Base-by-base conservation (phyloP, 1,284 basidiomycete species). In the Singerocomus inundabilis region DNA sequence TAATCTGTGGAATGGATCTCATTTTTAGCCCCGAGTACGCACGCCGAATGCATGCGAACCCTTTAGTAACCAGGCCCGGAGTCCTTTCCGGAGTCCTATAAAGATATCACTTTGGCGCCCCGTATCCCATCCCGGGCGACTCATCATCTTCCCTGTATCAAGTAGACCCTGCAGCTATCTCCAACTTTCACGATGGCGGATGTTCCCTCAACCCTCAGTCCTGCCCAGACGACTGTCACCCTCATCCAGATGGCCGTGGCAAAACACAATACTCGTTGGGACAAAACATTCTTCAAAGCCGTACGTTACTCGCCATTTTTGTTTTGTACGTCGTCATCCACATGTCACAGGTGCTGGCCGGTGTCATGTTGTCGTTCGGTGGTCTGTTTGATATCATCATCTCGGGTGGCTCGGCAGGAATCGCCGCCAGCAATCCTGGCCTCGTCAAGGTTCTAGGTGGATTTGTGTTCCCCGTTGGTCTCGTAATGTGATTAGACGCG, bases 401-500 rank as follows among this genome's bases (percentile, higher is more conserved):
- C 18, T 69, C 75, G 34, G 85, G 82, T 25, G 85, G 85, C 6
- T 78, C 85, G 0, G 62, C 70, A 0, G 74, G 69, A 1, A 61
- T 88, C 36, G 76, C 69, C 21, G 46, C 67, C 16, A 70, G 68
- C 46, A 84, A 87, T 56, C 85, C 85, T 2, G 85, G 85, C 12
- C 68, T 88, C 16, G 79, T 85, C 48, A 87, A 84, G 59, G 61
- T 86, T 25, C 63, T 88, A 3, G 76, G 76, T 18, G 85, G 82
- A 8, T 78, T 85, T 37, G 81, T 87, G 25, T 88, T 88, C 66
- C 85, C 85, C 7, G 82, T 85, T 3, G 85, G 85, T 60, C 79
- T 88, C 70, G 81, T 85, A 52, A 88, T 88, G 85, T 87, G 59
- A 55, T 44, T 25, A 29, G 28, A 26, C 24, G 26, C 15, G 44